These are phyloP conservation scores for Corinectria fuckeliana DNA, from an alignment of 2,329 filamentous ascomycete genomes.

Conservation along the genomic window DNA sequence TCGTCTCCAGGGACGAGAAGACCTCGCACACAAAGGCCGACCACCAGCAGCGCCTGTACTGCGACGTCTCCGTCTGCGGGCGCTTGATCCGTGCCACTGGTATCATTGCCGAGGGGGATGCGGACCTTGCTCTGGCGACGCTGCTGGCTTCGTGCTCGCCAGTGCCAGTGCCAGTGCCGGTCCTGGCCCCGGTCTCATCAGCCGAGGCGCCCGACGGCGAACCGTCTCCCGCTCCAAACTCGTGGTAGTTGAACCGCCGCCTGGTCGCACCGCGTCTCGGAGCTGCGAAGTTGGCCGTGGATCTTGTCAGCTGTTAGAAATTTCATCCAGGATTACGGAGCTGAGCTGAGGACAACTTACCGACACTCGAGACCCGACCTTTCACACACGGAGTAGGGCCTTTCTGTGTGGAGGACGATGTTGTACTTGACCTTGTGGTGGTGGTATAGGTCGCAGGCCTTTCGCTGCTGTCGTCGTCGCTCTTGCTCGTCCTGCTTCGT, in stretches of 20 bases:
- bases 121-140: constrained; percentile 1
- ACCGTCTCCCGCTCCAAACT: not conserved
- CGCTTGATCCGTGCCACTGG: constrained; percentile 31
- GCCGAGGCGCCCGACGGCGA: constrained; percentile 9
- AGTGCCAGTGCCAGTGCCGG: too few relatives aligned
- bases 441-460: constrained; percentile 36
- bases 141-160: not conserved
- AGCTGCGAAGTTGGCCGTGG: constrained; percentile 33
- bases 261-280: constrained; percentile 20
- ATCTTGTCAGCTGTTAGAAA: constrained; percentile 20
- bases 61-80: constrained; percentile 29
- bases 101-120: constrained; percentile 25
- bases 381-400: constrained; percentile 34
- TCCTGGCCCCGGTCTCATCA: constrained; percentile 21
- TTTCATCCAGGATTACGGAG: constrained; percentile 13
- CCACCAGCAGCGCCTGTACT: constrained; percentile 37
- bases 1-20: constrained; percentile 30
- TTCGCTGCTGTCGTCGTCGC: constrained; percentile 41
- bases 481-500: constrained; percentile 8
- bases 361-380: constrained; percentile 35
- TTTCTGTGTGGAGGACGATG: constrained; percentile 24
- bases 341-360: constrained; percentile 25
- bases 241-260: constrained; percentile 4
- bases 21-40: constrained; percentile 35
- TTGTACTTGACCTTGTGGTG: constrained; percentile 36